Percentiles rank a stretch among this genome's conserved stretches.
Evolutionary conservation across 2,329 filamentous ascomycete genomes (phyloP).

Genomic region (Gaeumannomyces tritici): DNA sequence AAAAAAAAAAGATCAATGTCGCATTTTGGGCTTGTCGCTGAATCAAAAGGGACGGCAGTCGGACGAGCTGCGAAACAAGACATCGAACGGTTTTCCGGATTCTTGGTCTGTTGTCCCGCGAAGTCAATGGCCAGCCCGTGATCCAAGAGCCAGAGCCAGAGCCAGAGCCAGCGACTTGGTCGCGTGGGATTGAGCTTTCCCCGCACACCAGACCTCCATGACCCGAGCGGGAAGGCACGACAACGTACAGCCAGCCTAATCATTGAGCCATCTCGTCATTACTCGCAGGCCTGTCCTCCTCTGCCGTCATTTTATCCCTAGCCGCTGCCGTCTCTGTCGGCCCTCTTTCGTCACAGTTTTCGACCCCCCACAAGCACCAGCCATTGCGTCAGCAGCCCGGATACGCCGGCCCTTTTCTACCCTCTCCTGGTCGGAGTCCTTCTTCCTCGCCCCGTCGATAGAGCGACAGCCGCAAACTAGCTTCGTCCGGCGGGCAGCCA

Average conservation of each 20-base stretch:
- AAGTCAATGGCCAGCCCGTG: constrained; percentile 3
- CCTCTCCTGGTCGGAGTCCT: too few species aligned
- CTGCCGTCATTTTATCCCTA: not conserved
- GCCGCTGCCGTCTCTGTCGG: not conserved
- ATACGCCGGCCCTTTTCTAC: too few species aligned
- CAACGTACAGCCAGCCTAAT: not conserved
- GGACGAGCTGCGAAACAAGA: not conserved
- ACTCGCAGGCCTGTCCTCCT: not conserved
- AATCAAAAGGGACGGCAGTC: not conserved
- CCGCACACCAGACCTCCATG: constrained; percentile 4
- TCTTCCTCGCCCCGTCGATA: too few species aligned
- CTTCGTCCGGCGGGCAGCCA: not conserved
- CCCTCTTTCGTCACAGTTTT: not conserved
- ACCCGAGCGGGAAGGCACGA: not conserved
- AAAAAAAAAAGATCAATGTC: not conserved
- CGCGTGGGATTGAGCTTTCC: constrained; percentile 6
- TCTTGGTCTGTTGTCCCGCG: not conserved
- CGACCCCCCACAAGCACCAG: not conserved
- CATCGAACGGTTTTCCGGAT: not conserved
- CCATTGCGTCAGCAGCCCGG: too few species aligned
- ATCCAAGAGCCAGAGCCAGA: not conserved
- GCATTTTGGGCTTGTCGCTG: not conserved
- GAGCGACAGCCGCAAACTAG: not conserved
- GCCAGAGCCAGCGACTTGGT: constrained; percentile 2
- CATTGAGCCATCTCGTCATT: not conserved